Evolutionary conservation across 805 yeast species (phyloP), one percentile per base, ranked within the genome.

Genomic region (Jamesozyma jinghongensis): DNA sequence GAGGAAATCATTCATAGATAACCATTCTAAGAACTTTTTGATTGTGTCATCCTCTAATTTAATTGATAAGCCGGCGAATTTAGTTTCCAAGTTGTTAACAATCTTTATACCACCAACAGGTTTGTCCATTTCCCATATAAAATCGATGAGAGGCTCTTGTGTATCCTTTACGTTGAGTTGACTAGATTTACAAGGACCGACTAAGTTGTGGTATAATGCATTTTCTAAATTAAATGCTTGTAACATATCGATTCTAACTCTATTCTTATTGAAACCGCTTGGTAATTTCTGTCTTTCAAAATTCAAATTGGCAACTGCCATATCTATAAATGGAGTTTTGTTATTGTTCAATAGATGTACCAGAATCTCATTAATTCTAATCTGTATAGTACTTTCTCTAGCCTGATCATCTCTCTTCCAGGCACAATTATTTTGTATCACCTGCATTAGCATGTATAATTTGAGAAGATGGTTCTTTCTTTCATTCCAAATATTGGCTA

Each of bases 71-170:
- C 95, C 95, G 39, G 73, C 70, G 14, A 85, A 58, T 1, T 63
- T 59, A 16, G 85, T 67, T 29, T 74, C 74, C 19, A 85, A 79
- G 38, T 71, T 65, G 44, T 77, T 78, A 63, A 88, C 68, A 19
- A 88, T 79, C n/a, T 83, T 74, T 38, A 88, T 86, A 10, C 97
- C 97, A 26, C 96, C 97, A 41, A 90, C 81, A 0, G 94, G 86
- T 40, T 74, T 76, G 39, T 81, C 74, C 79, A 83, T 75, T n/a
- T 76, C 73, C 97, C 97, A 88, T 10, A 63, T 55, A 2, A 79
- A 59, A 5, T 62, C 59, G 6, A 80, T 57, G 45, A 75, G 59
- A 28, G 63, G 65, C 20, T 41, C 27, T 19, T 36, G 36, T 28
- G 42, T 16, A 34, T 45, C 27, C 45, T 45, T 26, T 8, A 11